These are phyloP conservation scores for Boletus sp. DNA, from an alignment of 768 basidiomycete species.

Conservation along the genomic window DNA sequence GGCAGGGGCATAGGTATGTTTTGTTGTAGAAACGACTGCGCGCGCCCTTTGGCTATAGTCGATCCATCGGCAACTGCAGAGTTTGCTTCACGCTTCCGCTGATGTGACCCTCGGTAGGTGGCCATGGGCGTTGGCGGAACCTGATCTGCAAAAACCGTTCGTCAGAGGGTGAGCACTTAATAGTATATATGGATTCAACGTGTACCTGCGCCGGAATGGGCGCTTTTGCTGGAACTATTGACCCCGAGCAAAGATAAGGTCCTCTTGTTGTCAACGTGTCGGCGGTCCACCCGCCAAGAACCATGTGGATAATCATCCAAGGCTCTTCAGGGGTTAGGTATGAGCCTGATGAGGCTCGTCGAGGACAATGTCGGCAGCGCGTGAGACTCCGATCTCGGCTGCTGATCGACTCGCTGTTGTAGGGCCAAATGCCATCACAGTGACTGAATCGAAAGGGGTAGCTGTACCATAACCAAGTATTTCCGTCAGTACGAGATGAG, in stretches of 20 bases:
- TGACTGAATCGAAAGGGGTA: conserved; percentile 2
- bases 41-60: neutral
- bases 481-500: conserved; percentile 14
- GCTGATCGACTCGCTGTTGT: neutral
- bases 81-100: neutral
- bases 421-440: conserved; percentile 13
- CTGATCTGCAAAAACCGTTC: conserved; percentile 10
- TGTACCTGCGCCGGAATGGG: conserved; percentile 2
- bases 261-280: neutral
- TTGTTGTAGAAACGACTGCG: conserved; percentile 14
- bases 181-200: conserved; percentile 2
- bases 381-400: conserved; percentile 22
- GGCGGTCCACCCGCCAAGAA: no score
- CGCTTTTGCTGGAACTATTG: conserved; percentile 3
- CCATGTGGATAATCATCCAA: no score
- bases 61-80: neutral
- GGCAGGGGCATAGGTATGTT: neutral
- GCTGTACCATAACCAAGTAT: conserved; percentile 5
- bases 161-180: neutral
- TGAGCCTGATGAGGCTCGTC: no score
- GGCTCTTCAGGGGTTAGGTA: no score
- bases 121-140: neutral
- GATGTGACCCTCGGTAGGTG: neutral
- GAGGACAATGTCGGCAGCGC: conserved; percentile 20
- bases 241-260: conserved; percentile 4